phyloP scores from a whole-genome alignment of 73 alveolate genomes.

The Symbiodinium natans region DNA sequence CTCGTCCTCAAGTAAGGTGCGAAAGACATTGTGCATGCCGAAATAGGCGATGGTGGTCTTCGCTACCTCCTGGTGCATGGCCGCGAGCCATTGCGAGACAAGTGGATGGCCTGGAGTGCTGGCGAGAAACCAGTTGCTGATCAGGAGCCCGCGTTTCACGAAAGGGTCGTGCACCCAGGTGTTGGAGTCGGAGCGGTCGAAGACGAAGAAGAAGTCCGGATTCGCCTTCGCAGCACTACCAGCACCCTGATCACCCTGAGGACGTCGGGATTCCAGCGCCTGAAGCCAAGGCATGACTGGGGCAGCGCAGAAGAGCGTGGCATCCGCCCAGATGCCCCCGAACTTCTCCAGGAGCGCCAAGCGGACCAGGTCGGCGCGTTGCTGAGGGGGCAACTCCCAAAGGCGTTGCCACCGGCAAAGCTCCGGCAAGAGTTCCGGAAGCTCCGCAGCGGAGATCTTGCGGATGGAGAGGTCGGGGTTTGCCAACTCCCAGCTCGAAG shows the following conservation, averaged over 20 bases:
- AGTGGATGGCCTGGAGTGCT: conserved; percentile 68
- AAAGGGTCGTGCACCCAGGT: conserved; percentile 72
- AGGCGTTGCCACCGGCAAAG: conserved; percentile 36
- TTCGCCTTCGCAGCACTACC: background rate
- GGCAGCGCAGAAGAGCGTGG: conserved; percentile 55
- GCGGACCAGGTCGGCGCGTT: conserved; percentile 59
- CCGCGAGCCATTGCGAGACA: conserved; percentile 11
- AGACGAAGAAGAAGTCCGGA: conserved; percentile 50
- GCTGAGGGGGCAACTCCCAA: conserved; percentile 66
- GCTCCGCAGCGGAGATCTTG: conserved; percentile 47
- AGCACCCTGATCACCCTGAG: background rate
- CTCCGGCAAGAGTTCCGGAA: conserved; percentile 42
- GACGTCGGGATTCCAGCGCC: too few relatives aligned
- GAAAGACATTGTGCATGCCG: conserved; percentile 15
- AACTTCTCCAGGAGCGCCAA: conserved; percentile 35
- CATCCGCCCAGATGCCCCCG: conserved; percentile 77
- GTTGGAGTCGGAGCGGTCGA: conserved; percentile 57
- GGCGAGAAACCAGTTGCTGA: conserved; percentile 74
- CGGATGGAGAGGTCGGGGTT: conserved; percentile 53
- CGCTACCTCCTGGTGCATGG: background rate
- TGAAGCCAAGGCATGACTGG: conserved; percentile 64
- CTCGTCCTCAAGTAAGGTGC: conserved; percentile 42
- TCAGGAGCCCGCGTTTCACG: conserved; percentile 11
- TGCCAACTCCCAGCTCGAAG: conserved; percentile 55
- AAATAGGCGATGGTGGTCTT: conserved; percentile 9